Evolutionary conservation across 257 asterid genomes (phyloP).

Genomic region (Paraleonurus japonicus): DNA sequence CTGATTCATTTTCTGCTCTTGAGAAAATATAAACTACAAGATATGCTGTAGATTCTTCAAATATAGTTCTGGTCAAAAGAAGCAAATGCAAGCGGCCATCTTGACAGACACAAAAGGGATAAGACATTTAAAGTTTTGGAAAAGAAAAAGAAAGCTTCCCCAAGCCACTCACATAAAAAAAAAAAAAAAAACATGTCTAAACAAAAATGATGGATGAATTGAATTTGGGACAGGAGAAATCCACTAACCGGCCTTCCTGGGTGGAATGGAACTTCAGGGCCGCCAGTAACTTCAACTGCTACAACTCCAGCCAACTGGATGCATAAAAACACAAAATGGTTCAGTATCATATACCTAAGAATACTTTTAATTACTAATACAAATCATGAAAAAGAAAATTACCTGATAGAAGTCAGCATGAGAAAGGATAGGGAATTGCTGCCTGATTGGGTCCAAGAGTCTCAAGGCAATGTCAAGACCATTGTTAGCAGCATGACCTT

Average conservation of each 20-base stretch:
- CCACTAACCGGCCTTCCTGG: slow-evolving; percentile 83
- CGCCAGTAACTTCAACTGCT: slow-evolving; percentile 94
- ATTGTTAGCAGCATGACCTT: slow-evolving; percentile 65
- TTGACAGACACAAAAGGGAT: too few relatives aligned
- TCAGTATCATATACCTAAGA: neutral
- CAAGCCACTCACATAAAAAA: neutral
- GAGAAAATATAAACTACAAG: neutral
- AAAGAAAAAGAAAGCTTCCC: neutral
- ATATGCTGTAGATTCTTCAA: neutral
- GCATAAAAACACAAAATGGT: neutral
- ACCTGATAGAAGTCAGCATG: slow-evolving; percentile 91
- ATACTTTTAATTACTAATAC: neutral
- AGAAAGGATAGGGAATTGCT: slow-evolving; percentile 71
- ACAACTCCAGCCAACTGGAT: slow-evolving; percentile 90
- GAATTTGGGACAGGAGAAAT: neutral
- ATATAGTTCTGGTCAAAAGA: neutral
- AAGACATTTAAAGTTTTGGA: too few relatives aligned
- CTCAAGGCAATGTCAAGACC: slow-evolving; percentile 80
- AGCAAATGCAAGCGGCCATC: neutral
- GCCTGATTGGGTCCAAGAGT: slow-evolving; percentile 75
- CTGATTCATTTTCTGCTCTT: neutral
- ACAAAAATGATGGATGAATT: too few relatives aligned
- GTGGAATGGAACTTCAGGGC: slow-evolving; percentile 95
- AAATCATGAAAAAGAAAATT: neutral
- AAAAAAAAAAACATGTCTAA: too few relatives aligned